Evolutionary conservation across 768 basidiomycete genomes (phyloP), one percentile per base, ranked within the genome.

Genomic region (Mycena epipterygia): DNA sequence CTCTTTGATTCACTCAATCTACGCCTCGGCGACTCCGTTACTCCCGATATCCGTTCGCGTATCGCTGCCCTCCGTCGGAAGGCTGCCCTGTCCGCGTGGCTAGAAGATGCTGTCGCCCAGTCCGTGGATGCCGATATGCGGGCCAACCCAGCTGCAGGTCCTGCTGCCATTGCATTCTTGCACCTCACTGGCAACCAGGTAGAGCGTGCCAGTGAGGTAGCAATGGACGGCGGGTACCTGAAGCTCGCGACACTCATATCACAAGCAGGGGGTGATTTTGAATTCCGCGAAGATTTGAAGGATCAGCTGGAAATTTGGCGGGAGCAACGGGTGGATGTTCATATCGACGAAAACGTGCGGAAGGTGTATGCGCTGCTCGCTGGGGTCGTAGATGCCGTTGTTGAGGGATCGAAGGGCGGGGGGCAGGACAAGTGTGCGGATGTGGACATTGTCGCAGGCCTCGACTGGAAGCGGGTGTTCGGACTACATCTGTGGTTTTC

Each of bases 391-490:
- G 86, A 90, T 68, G 87, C 89, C 68, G 79, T 89, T 8, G 84
- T 91, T 13, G 85, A 88, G 49, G 90, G 87, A 33, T 87, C 84
- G 57, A 85, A 81, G 69, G 87, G 88, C 3, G 83, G 84, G 30
- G 89, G 88, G 21, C 74, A 86, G 27, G 81, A 80, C 72, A 88
- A 87, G 52, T 86, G 85, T 76, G 78, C 84, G 16, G 90, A 92
- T 64, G 76, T 95, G 30, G 83, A 89, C 64, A 84, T 98, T 6
- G 84, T 90, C 21, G 83, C 90, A 60, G 93, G 89, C 0, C 80
- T 98, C 61, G 97, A 98, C 78, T 99, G 98, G 98, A 97, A 96
- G 79, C 90, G 96, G 23, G 91, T 92, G 0, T 94, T 99, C 77
- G 98, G 95, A 3, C 82, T 98, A 49, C 91, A 92, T 70, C 82